Conservation (phyloP, 805 yeast species). For the Wickerhamiella spandovensis region DNA sequence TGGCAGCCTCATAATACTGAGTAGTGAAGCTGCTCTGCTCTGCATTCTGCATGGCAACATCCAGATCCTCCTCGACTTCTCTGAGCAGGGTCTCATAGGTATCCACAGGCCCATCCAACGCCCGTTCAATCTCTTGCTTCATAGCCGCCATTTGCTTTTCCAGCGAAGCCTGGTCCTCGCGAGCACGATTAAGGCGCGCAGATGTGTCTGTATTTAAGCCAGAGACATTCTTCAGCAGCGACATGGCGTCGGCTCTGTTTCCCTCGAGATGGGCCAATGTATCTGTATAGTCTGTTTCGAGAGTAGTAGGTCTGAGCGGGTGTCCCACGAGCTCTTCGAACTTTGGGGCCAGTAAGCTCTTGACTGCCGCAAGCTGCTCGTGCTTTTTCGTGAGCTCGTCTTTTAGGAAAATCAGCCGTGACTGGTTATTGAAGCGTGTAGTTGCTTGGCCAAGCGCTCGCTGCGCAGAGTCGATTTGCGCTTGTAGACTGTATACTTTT, state of each 20-base stretch:
- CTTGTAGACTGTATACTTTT: not conserved
- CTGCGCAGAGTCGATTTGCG: not conserved
- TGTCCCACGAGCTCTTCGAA: not conserved
- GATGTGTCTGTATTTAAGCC: not conserved
- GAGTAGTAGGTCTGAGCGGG: not conserved
- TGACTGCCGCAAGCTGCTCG: not conserved
- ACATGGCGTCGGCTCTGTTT: not conserved
- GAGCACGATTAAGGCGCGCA: constrained; percentile 6
- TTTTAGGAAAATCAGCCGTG: constrained; percentile 7
- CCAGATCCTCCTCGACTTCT: constrained; percentile 43
- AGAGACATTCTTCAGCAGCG: not conserved
- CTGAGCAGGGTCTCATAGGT: not conserved
- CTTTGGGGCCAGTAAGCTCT: not conserved
- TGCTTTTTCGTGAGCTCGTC: constrained; percentile 6
- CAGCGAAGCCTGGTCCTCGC: not conserved
- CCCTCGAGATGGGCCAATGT: not conserved
- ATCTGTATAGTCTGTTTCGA: not conserved
- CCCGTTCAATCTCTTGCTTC: not conserved
- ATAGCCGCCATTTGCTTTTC: not conserved
- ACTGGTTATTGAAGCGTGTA: constrained; percentile 6
- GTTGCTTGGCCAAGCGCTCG: constrained; percentile 6
- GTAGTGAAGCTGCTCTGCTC: constrained; percentile 59
- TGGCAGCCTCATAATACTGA: constrained; percentile 57
- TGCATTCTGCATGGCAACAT: constrained; percentile 46
- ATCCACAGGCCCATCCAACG: constrained; percentile 17